Evolutionary conservation across 2,329 filamentous ascomycete genomes (phyloP), one percentile per base, ranked within the genome.

Genomic region (Beauveria brongniartii): DNA sequence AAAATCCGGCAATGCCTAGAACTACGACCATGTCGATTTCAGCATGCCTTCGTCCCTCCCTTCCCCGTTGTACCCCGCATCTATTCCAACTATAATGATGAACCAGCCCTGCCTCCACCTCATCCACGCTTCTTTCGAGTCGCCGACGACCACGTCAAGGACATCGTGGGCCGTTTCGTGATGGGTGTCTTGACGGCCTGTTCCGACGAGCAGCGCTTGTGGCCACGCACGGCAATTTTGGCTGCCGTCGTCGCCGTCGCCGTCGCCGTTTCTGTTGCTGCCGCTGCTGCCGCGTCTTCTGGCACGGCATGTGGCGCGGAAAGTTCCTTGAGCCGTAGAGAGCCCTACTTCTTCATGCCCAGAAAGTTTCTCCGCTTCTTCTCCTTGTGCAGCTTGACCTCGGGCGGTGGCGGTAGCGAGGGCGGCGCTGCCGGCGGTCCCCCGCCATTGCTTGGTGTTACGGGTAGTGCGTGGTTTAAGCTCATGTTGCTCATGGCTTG

Each of bases 291-390:
- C 4, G 12, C 26, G 7, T 50, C 44, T 9, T 46, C 55, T 28
- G 22, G 18, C 2, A 40, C 34, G n/a, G 5, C 44, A 16, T 34
- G 14, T 20, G 44, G 46, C 9, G 37, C 40, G 16, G 56, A 46
- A 44, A 43, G 34, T 7, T 34, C 56, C 37, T n/a, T 52, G n/a
- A 52, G 37, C 47, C 56, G 56, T 40, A 63, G 63, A 69, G 70
- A 73, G 61, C 67, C 67, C 72, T 75, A 77, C 71, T 88, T 88
- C 74, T 85, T 86, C 67, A 83, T 78, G 30, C 81, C 79, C 61
- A 85, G 73, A 64, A 84, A 81, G 63, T 82, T 81, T 58, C 82
- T 76, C 69, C 78, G 82, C 78, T 86, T 86, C 75, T 87, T 87
- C 68, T 83, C 80, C 72, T 86, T 85, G 55, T 78, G 76, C 6